Evolutionary conservation across 345 rosid genomes (phyloP).

Genomic region (Pistacia atlantica): DNA sequence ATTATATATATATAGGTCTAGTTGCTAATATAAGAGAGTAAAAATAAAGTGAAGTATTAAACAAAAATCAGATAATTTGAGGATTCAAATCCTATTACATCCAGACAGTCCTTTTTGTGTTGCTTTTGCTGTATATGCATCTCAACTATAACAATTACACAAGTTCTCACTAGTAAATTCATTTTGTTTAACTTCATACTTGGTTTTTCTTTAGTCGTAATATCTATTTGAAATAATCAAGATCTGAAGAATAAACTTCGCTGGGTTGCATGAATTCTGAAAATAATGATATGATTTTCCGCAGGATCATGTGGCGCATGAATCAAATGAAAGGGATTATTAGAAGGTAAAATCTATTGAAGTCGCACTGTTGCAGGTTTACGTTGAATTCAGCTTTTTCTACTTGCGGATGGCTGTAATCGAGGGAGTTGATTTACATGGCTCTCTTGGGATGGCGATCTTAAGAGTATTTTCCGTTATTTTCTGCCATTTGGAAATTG

Average conservation of each 20-base stretch:
- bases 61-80: too few relatives aligned
- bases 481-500: slow-evolving; percentile 14
- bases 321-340: slow-evolving; percentile 7
- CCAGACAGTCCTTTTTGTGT: neutral
- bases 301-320: slow-evolving; percentile 17
- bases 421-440: slow-evolving; percentile 10
- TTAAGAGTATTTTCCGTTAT: neutral
- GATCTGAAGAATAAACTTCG: neutral
- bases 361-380: slow-evolving; percentile 1
- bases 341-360: neutral
- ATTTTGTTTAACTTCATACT: neutral
- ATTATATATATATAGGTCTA: too few relatives aligned
- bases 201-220: neutral
- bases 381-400: slow-evolving; percentile 14
- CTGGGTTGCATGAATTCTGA: neutral
- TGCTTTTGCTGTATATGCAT: neutral
- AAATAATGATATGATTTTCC: neutral
- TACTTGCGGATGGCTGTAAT: neutral
- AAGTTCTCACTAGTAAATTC: neutral
- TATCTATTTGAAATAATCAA: neutral
- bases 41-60: too few relatives aligned
- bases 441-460: slow-evolving; percentile 4
- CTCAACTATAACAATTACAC: neutral
- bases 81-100: neutral
- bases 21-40: too few relatives aligned